Conservation (phyloP, 371 early-diverging fungal genomes). For the Phascolomyces articulosus region DNA sequence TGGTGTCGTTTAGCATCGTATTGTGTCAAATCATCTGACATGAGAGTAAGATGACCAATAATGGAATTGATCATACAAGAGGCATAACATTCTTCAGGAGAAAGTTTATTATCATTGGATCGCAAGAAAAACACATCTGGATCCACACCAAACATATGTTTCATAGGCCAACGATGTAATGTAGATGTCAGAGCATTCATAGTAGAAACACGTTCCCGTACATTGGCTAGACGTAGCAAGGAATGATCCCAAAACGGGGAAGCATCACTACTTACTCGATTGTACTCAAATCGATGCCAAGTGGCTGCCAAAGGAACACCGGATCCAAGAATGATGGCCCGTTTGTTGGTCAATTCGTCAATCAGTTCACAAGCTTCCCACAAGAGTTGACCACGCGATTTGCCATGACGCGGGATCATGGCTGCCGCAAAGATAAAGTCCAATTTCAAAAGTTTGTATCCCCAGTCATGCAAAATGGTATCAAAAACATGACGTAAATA, state of each 20-base stretch:
- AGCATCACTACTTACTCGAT: constrained; percentile 51
- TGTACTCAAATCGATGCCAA: constrained; percentile 44
- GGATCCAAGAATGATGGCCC: constrained; percentile 44
- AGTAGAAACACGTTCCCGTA: constrained; percentile 50
- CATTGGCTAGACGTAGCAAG: constrained; percentile 31
- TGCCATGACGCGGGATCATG: constrained; percentile 40
- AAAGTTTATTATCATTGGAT: constrained; percentile 43
- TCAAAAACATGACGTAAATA: constrained; percentile 47
- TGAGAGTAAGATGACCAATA: constrained; percentile 48
- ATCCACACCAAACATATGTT: constrained; percentile 49
- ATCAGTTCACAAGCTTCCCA: constrained; percentile 51
- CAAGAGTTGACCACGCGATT: constrained; percentile 50
- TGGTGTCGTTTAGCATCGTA: constrained; percentile 26
- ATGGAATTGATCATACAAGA: constrained; percentile 39
- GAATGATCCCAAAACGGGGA: constrained; percentile 49
- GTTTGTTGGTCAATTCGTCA: constrained; percentile 33
- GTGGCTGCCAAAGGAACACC: constrained; percentile 46
- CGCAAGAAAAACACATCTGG: constrained; percentile 52
- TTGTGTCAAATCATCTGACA: constrained; percentile 41
- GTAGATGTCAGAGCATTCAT: constrained; percentile 49
- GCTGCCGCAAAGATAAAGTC: constrained; percentile 56
- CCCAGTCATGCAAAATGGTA: constrained; percentile 41
- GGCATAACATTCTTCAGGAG: constrained; percentile 37
- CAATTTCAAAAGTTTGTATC: constrained; percentile 46
- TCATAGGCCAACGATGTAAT: constrained; percentile 47